Base-by-base conservation (phyloP, 163 green algal species). In the Chlamydomonas reinhardtii region DNA sequence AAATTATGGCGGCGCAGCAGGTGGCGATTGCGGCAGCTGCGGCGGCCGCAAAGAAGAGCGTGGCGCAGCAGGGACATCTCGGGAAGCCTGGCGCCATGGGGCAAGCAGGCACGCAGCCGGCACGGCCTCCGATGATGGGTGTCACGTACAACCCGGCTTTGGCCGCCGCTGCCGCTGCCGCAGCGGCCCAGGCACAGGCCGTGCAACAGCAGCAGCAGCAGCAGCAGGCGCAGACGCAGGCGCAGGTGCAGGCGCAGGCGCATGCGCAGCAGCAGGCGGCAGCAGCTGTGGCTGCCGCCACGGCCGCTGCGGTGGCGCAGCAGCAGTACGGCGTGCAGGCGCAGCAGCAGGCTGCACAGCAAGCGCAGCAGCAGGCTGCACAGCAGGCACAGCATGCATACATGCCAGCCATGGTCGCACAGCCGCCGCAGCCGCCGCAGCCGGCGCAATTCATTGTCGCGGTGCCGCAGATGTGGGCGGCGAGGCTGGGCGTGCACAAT, bases 401-500 rank as follows among this genome's bases (percentile, higher is more conserved):
- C 1, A 32, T 32, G 39, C 39, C 39, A n/a, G 48, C 20, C 17
- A 24, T 34, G 78, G 39, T 12, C 32, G 54, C 31, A 35, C 69
- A n/a, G 31, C 65, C 22, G 32, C 43, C 27, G 39, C 16, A 25
- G 70, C 15, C 59, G 20, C n/a, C 5, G 25, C 22, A 32, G 74
- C 74, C 52, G n/a, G 16, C 34, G 25, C 39, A 71, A 56, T 86
- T 86, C 80, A 86, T 86, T 54, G 29, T 86, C 9, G 56, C 70
- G 17, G 80, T 86, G 24, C 80, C 80, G 34, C 73, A 80, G 80
- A 71, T 80, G 27, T 86, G 80, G 80, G 80, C 80, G 4, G 39
- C 73, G 19, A 35, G 35, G 19, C 35, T 86, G 52, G 80, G 80
- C 34, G 69, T 52, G 59, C 59, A 65, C 22, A 34, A 70, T 70